Evolutionary conservation across 2,329 filamentous ascomycete genomes (phyloP), one percentile per base, ranked within the genome.

Genomic region (Pseudogymnoascus sp.): DNA sequence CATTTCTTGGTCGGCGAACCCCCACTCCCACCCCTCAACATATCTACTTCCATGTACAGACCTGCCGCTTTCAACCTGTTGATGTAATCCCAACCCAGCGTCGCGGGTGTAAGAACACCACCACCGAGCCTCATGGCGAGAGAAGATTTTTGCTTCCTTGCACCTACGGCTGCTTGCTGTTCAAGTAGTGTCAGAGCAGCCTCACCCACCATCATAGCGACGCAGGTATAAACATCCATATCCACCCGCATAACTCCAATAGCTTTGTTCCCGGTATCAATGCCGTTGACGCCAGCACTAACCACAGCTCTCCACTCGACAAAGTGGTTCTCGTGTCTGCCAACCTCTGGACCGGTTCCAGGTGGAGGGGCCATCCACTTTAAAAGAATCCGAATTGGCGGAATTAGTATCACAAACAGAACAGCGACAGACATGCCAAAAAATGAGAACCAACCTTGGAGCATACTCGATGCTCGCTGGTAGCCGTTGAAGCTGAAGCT

Each of bases 41-140:
- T 73, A 68, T 77, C 79, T 18, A 78, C 77, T 67, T 88, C 82
- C 39, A 88, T 77, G 69, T 81, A 81, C 68, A 91, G 80, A 2
- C 87, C 88, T 38, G 76, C 79, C 32, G 78, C 76, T 37, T 81
- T 75, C 38, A 89, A 67, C 11, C 86, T 78, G 68, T 90, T 82
- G 62, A 91, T 75, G 68, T 83, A 88, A 9, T 78, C 75, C 66
- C 86, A 83, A 1, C 89, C 89, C 2, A 92, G 74, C 61, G 82
- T 88, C 0, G 88, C 86, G 0, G 89, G 85, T 1, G 89, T 92
- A 64, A 89, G 82, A 20, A 90, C 75, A 2, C 88, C 89, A 16
- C 88, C 88, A 1, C 77, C 78, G 11, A 90, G 74, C 34, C 78
- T 72, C 54, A 78, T 75, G 7, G 78, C 78, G 35, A 37, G 35